Conservation (phyloP, 495 filamentous ascomycete species). For the Aspergillus affinis region DNA sequence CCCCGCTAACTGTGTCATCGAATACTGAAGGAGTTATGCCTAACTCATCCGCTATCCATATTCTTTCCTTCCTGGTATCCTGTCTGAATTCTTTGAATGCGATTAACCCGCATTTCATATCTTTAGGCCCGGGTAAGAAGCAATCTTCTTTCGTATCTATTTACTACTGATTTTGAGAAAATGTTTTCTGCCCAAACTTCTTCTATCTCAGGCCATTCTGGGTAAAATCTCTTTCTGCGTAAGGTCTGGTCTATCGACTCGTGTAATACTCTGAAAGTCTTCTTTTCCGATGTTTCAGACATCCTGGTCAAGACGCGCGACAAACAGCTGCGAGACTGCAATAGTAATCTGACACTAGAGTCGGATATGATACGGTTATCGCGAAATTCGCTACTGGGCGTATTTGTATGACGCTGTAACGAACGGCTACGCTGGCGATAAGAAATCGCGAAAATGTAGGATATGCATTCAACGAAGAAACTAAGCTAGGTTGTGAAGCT, state of each 20-base stretch:
- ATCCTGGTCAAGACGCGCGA: slow-evolving; percentile 64
- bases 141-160: slow-evolving; percentile 59
- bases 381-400: slow-evolving; percentile 77
- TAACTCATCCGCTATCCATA: slow-evolving; percentile 57
- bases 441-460: no score
- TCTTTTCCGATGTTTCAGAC: slow-evolving; percentile 57
- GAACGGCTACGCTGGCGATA: no score
- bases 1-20: slow-evolving; percentile 14
- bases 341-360: slow-evolving; percentile 48
- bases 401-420: slow-evolving; percentile 76
- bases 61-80: slow-evolving; percentile 81
- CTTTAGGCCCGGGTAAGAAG: slow-evolving; percentile 37
- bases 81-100: slow-evolving; percentile 58
- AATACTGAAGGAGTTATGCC: neutral
- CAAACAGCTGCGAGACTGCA: slow-evolving; percentile 46
- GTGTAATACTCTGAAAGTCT: slow-evolving; percentile 70
- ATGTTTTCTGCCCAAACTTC: slow-evolving; percentile 60
- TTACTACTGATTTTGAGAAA: slow-evolving; percentile 63
- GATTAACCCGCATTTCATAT: slow-evolving; percentile 31
- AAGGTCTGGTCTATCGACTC: slow-evolving; percentile 85
- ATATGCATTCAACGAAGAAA: no score
- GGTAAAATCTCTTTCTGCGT: slow-evolving; percentile 83
- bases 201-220: slow-evolving; percentile 69
- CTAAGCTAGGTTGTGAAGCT: no score
- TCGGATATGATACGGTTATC: slow-evolving; percentile 48